Base-by-base conservation (phyloP, 169 alveolate species). In the Plasmodium relictum region DNA sequence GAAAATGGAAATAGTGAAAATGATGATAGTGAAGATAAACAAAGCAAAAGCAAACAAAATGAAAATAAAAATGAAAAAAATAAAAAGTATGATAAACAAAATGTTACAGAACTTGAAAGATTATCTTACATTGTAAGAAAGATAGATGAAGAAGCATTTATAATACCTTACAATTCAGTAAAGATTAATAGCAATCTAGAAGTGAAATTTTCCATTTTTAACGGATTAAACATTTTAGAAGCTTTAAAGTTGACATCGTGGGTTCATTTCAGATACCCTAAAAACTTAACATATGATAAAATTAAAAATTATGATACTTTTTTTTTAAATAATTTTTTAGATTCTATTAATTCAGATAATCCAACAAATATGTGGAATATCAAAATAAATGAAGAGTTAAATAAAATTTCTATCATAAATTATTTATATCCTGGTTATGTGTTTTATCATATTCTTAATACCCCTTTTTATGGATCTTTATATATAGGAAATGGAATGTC, bases 261-360 rank as follows among this genome's bases (percentile, higher is more conserved):
- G 89, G 89, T 76, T 56, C 89, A 76, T 56, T 76, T 76, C 45
- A 62, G 89, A 62, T 76, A 76, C 58, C 89, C 89, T 63, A 76
- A 76, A 63, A 76, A 76, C 31, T 50, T 76, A 65, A 76, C 89
- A 41, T 76, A 63, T 54, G 89, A 76, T 37, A 76, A 76, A 50
- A 76, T 76, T 63, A 76, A 76, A 22, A 76, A 54, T 76, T 76
- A 58, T 24, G 65, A 76, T 45, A 63, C 69, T 63, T 76, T 76
- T 76, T 76, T 76, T 76, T 42, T 76, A 68, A 63, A 76, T 76
- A 76, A 76, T 48, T 76, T 76, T 76, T 54, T 76, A 58, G 89
- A 76, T 76, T 50, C 89, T 22, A 76, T 76, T 12, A 62, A 76
- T 22, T 45, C 68, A 7, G 89, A 76, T 76, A 39, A 62, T 20